Evolutionary conservation across 2,329 filamentous ascomycete species (phyloP).

Genomic region (Penicillium sp.): DNA sequence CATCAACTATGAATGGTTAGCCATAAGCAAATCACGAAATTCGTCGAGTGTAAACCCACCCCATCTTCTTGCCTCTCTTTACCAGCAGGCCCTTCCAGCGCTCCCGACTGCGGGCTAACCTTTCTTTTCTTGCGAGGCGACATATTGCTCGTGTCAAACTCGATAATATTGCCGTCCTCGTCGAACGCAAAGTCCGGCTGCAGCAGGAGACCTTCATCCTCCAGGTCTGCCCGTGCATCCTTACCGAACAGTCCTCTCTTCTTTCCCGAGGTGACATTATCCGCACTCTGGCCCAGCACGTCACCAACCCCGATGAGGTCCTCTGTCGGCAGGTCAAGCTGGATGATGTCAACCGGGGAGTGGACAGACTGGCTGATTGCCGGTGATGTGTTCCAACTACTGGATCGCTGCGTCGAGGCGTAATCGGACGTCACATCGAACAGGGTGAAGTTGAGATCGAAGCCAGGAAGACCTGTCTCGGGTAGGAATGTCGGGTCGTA

Average conservation of each 20-base stretch:
- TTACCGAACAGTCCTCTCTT: conserved; percentile 35
- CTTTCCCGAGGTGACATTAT: conserved; percentile 41
- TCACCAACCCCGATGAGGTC: conserved; percentile 43
- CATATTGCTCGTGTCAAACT: conserved; percentile 36
- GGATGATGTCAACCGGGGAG: conserved; percentile 32
- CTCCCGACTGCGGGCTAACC: neutral
- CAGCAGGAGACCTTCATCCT: conserved; percentile 50
- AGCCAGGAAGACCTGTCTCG: conserved; percentile 62
- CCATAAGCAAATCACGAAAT: neutral
- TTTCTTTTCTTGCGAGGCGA: conserved; percentile 19
- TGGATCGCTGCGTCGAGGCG: conserved; percentile 34
- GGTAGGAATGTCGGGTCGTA: conserved; percentile 83
- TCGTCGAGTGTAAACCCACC: neutral
- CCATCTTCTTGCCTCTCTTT: conserved; percentile 1
- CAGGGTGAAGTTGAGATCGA: conserved; percentile 57
- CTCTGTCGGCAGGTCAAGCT: conserved; percentile 54
- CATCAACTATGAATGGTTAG: neutral
- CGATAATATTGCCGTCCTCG: conserved; percentile 61
- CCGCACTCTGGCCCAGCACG: conserved; percentile 46
- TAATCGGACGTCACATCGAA: conserved; percentile 44
- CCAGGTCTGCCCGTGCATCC: conserved; percentile 28
- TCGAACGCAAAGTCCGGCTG: conserved; percentile 65
- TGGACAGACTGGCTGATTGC: conserved; percentile 32
- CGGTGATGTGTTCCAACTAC: conserved; percentile 39
- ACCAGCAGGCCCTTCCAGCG: neutral